phyloP scores from a whole-genome alignment of 2,329 filamentous ascomycete genomes.

The Fusarium foetens region DNA sequence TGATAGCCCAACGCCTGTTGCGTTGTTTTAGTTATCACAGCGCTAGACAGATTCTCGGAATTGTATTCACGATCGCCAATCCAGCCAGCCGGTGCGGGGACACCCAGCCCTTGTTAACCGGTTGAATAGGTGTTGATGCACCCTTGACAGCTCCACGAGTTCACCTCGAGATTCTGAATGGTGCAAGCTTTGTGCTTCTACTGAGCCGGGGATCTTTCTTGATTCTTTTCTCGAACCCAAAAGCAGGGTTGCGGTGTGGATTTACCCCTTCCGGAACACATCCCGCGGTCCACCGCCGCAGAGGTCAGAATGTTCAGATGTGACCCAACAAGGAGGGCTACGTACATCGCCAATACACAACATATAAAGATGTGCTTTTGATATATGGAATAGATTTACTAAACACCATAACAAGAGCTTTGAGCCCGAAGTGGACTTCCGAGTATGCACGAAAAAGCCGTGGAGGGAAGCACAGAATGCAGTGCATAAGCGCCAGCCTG shows the following conservation, averaged over 20 bases:
- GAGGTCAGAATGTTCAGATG: slow-evolving; percentile 6
- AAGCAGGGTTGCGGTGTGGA: slow-evolving; percentile 16
- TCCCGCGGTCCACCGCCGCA: slow-evolving; percentile 17
- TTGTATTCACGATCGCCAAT: slow-evolving; percentile 36
- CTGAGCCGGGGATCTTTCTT: slow-evolving; percentile 28
- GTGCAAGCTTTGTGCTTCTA: slow-evolving; percentile 25
- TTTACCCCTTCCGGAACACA: slow-evolving; percentile 18
- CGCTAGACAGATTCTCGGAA: slow-evolving; percentile 46
- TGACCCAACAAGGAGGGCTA: slow-evolving; percentile 8
- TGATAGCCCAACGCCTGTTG: slow-evolving; percentile 39
- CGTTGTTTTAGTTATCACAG: slow-evolving; percentile 43
- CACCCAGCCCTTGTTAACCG: slow-evolving; percentile 18
- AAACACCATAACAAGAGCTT: neutral
- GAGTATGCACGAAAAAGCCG: neutral
- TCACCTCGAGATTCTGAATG: slow-evolving; percentile 10
- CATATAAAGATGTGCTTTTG: neutral
- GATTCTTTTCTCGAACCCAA: slow-evolving; percentile 29
- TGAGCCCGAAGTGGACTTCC: neutral
- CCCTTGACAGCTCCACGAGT: slow-evolving; percentile 29
- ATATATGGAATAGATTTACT: neutral
- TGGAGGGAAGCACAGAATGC: slow-evolving; percentile 21
- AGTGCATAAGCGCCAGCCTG: slow-evolving; percentile 43
- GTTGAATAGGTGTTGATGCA: slow-evolving; percentile 16
- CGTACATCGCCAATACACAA: neutral
- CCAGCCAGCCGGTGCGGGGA: slow-evolving; percentile 40